Base-by-base conservation (phyloP, 805 yeast genomes). In the Pichia cephalocereana region DNA sequence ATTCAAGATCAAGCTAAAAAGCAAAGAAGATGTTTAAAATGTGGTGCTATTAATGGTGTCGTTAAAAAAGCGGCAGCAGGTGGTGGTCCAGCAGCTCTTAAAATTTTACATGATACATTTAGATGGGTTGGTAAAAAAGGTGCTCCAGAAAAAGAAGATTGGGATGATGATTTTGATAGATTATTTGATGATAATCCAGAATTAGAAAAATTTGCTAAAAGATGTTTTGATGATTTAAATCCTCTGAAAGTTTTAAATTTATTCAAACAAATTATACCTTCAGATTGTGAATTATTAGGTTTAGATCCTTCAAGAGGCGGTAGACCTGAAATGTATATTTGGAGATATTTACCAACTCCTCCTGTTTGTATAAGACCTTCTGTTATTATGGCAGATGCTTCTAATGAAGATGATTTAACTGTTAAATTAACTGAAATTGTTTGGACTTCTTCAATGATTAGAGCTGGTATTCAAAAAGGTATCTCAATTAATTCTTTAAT, bases 351-450 rank as follows among this genome's bases (percentile, higher is more conserved):
- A 47, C 99, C 99, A 0, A 98, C 98, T 0, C 99, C 99, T 1
- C 99, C 99, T 0, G 97, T 95, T 18, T 93, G 99, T 74, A 93
- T 93, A 48, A 79, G 99, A 56, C 99, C 99, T 4, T 90, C 98
- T 6, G 98, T 93, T 31, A 74, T 82, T 71, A 88, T 87, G 90
- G 89, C 86, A 63, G 95, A 86, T 55, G 77, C 83, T 7, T 83
- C 95, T 18, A 93, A 93, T 67, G 99, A 93, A 70, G 99, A 93
- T 68, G 99, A 95, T 68, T 71, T 93, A 54, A 93, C 99, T 0
- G 96, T 90, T 32, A 93, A 93, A 63, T 71, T 93, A 50, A 88
- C 98, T 0, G 99, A 93, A 68, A 87, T 93, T 53, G 98, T 90
- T 28, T 91, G 96, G 95, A 88, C 96, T 1, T 83, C 93, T n/a